A percentile compares a stretch with the other conserved stretches of the same genome.
These are phyloP conservation scores for Blastocystis hominis DNA, from an alignment of 352 stramenopile genomes.

Conservation along the genomic window DNA sequence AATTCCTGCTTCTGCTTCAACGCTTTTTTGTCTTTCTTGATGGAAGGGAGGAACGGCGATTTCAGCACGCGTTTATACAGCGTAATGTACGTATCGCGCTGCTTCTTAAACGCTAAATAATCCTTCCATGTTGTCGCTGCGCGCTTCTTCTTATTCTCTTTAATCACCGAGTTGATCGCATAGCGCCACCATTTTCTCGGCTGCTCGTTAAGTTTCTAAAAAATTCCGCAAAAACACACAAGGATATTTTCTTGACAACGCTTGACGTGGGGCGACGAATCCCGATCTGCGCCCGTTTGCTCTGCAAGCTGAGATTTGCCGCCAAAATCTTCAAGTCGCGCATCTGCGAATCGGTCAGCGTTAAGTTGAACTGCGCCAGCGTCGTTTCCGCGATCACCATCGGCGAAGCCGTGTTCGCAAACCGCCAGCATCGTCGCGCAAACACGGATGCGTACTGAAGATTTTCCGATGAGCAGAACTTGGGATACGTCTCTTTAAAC, in stretches of 20 bases:
- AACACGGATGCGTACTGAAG: background rate
- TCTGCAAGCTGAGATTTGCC: conserved; percentile 10
- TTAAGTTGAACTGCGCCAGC: background rate
- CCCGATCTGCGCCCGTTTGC: background rate
- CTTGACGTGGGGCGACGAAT: background rate
- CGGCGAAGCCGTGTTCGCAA: conserved; percentile 21
- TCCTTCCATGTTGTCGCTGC: background rate
- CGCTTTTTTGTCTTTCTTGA: conserved; percentile 40
- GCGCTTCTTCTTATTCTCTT: conserved; percentile 4
- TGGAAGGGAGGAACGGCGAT: background rate
- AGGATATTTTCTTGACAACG: conserved; percentile 16
- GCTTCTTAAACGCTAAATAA: conserved; percentile 51
- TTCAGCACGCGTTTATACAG: conserved; percentile 50
- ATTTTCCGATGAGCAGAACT: conserved; percentile 33
- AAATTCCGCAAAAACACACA: background rate
- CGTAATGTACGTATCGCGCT: conserved; percentile 50
- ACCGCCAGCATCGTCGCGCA: background rate
- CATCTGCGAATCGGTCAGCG: background rate
- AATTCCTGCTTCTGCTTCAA: conserved; percentile 44
- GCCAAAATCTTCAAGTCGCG: background rate
- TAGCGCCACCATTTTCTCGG: conserved; percentile 35
- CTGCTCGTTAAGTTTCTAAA: conserved; percentile 15
- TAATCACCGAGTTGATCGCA: conserved; percentile 28
- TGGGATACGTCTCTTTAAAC: conserved; percentile 32
- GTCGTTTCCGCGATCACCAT: background rate